Evolutionary conservation across 768 basidiomycete genomes (phyloP), one percentile per base, ranked within the genome.

Genomic region (Podaxis sp.): DNA sequence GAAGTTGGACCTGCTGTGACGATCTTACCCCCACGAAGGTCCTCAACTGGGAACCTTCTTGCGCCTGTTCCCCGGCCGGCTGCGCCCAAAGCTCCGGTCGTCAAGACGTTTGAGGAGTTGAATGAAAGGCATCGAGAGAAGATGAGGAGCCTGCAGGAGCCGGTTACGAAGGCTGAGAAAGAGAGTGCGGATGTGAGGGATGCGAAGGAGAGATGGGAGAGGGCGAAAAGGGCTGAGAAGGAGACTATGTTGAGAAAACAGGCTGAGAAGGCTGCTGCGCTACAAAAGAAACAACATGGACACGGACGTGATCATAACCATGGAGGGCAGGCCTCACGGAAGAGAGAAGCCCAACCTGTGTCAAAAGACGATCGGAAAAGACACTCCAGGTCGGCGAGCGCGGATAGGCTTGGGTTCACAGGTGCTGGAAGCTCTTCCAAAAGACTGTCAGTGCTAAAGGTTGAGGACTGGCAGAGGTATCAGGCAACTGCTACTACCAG

Each of bases 101-200:
- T 88, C 27, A 83, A 85, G 61, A 93, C 93, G 1, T 92, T 90
- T 69, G 94, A 95, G 72, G 93, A 96, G 70, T 78, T 96, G 35
- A 87, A 85, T 50, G 91, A 93, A 65, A 80, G 93, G 16, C 94
- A 96, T 66, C 83, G 90, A 52, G 87, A 90, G 74, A 91, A 92
- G 74, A 82, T 97, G 77, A 82, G 81, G 36, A 85, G 86, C 67
- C 70, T 97, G 64, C 94, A 97, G 74, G 85, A 80, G 40, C 94
- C 94, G 4, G 74, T 97, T 35, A 94, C 90, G n/a, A 81, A 84
- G 65, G 87, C 88, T 1, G 86, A 88, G 74, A 85, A 83, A 68
- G 90, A 94, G 68, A 82, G 88, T 62, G 91, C 89, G 1, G 83
- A 90, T 28, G 65, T 95, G 16, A 82, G 80, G 58, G 84, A 84